A percentile compares a stretch with the other conserved stretches of the same genome.
Evolutionary conservation across 2,329 filamentous ascomycete species (phyloP).

Genomic region (Thelonectria discophora): DNA sequence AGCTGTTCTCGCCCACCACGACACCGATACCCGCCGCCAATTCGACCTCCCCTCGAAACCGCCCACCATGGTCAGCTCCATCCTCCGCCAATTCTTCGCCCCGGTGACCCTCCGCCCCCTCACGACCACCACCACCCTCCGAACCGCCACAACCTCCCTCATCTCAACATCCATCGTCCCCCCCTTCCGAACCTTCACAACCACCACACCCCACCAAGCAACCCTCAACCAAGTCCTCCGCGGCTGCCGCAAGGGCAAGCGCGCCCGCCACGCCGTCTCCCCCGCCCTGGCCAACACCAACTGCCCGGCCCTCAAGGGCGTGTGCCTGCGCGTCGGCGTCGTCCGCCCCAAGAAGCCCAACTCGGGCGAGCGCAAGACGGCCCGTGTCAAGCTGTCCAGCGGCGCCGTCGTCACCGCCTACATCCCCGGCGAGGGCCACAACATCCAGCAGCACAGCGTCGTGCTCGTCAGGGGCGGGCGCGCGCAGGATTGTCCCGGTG

Average conservation of each 20-base stretch:
- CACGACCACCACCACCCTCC: slow-evolving; percentile 31
- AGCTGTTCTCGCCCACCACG: slow-evolving; percentile 17
- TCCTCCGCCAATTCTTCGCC: slow-evolving; percentile 49
- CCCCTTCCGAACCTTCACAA: slow-evolving; percentile 61
- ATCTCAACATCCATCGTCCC: slow-evolving; percentile 40
- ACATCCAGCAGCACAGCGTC: slow-evolving; percentile 98
- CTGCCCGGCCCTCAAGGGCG: slow-evolving; percentile 89
- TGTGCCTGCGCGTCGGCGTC: slow-evolving; percentile 92
- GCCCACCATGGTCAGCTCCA: slow-evolving; percentile 48
- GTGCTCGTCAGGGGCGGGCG: slow-evolving; percentile 94
- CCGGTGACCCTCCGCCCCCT: slow-evolving; percentile 43
- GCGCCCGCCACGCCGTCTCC: slow-evolving; percentile 85
- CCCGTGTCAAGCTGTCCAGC: slow-evolving; percentile 86
- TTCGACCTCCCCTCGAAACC: slow-evolving; percentile 17
- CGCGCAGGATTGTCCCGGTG: slow-evolving; percentile 97
- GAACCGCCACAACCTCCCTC: slow-evolving; percentile 42
- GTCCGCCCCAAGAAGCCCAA: slow-evolving; percentile 99
- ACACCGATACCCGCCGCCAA: slow-evolving; percentile 40
- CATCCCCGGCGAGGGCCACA: slow-evolving; percentile 97
- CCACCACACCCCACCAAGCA: slow-evolving; percentile 63
- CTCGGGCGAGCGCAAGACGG: slow-evolving; percentile 95
- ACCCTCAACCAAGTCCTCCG: slow-evolving; percentile 79
- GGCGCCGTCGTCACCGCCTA: slow-evolving; percentile 91
- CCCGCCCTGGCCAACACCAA: slow-evolving; percentile 77
- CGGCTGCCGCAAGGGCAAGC: slow-evolving; percentile 81